Evolutionary conservation across 352 stramenopile species (phyloP).

Genomic region (Phytophthora litchii): DNA sequence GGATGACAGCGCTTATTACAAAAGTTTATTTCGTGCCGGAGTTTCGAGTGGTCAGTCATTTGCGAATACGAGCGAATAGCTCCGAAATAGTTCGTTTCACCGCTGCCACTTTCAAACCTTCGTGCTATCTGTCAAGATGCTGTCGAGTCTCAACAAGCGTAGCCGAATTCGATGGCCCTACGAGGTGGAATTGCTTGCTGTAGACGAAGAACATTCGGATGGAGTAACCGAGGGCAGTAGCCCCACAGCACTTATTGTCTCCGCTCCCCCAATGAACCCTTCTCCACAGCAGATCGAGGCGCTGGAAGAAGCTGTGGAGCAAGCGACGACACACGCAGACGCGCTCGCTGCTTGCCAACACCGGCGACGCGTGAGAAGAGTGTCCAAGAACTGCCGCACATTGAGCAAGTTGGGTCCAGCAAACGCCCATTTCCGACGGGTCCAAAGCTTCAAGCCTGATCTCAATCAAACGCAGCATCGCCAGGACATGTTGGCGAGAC

Average conservation of each 20-base stretch:
- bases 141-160: conserved; percentile 28
- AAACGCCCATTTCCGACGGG: conserved; percentile 42
- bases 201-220: not conserved
- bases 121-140: conserved; percentile 5
- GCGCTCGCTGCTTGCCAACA: conserved; percentile 1
- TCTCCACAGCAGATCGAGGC: conserved; percentile 2
- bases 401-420: conserved; percentile 37
- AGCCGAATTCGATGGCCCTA: conserved; percentile 15
- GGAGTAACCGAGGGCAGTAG: not conserved
- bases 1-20: too few species aligned
- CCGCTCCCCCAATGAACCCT: not conserved
- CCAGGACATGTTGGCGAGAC: conserved; percentile 35
- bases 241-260: conserved; percentile 1
- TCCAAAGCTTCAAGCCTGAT: conserved; percentile 9
- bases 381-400: conserved; percentile 54
- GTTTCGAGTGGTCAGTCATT: not conserved
- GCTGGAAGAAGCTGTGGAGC: conserved; percentile 14
- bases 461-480: conserved; percentile 28
- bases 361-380: conserved; percentile 19
- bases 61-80: not conserved
- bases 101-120: conserved; percentile 1
- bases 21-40: too few species aligned
- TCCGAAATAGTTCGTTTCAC: conserved; percentile 10
- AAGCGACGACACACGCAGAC: conserved; percentile 8
- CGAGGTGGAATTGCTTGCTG: not conserved